A percentile compares a stretch with the other conserved stretches of the same genome.
Evolutionary conservation across 1,139 yeast species (phyloP).

Genomic region (Taiozyma sp.): DNA sequence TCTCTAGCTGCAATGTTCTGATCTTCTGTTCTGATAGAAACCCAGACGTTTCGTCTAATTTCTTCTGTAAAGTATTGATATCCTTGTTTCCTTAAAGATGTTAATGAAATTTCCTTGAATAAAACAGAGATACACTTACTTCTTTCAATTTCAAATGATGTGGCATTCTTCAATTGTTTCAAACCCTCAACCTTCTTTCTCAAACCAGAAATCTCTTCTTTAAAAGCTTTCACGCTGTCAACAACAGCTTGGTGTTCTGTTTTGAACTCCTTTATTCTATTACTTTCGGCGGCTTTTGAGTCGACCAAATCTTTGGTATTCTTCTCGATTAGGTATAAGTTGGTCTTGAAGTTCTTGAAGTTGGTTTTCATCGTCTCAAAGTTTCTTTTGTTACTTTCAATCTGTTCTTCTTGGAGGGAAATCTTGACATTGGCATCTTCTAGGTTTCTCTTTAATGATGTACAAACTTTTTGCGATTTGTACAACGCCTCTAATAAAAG

Average conservation of each 20-base stretch:
- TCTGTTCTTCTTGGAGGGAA: constrained; percentile 10
- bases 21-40: constrained; percentile 24
- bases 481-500: constrained; percentile 20
- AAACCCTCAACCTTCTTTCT: constrained; percentile 20
- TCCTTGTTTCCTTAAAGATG: constrained; percentile 16
- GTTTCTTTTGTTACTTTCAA: constrained; percentile 4
- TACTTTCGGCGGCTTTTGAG: constrained; percentile 8
- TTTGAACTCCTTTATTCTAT: constrained; percentile 7
- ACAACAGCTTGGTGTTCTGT: constrained; percentile 5
- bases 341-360: constrained; percentile 9
- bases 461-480: constrained; percentile 20
- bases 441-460: constrained; percentile 13
- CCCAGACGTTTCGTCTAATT: constrained; percentile 22
- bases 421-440: constrained; percentile 12
- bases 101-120: background rate
- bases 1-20: constrained; percentile 18
- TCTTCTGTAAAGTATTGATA: constrained; percentile 13
- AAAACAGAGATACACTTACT: constrained; percentile 2
- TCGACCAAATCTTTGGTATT: constrained; percentile 7
- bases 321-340: constrained; percentile 7
- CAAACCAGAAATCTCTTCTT: constrained; percentile 7
- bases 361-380: constrained; percentile 5
- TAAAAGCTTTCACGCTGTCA: constrained; percentile 4
- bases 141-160: constrained; percentile 19
- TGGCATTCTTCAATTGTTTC: constrained; percentile 17